Evolutionary conservation across 1,284 basidiomycete species (phyloP).

Genomic region (Ganoderma boninense): DNA sequence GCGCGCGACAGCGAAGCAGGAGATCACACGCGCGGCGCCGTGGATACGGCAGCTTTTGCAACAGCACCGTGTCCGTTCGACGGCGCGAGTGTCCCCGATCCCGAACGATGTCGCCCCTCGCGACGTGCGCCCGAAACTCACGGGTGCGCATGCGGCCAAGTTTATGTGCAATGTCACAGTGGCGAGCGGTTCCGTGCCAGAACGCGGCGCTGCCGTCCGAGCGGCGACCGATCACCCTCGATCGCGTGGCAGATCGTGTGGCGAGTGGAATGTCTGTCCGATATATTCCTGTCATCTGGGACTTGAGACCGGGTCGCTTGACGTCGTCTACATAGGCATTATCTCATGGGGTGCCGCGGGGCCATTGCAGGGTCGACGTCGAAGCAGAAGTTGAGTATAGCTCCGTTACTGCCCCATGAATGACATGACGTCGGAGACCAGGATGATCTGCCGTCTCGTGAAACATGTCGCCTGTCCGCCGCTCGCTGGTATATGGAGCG

Average conservation of each 20-base stretch:
- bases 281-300: conserved; percentile 1
- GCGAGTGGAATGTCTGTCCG: conserved; percentile 4
- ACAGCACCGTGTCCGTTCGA: neutral
- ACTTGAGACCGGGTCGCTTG: conserved; percentile 7
- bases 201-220: neutral
- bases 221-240: conserved; percentile 6
- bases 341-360: neutral
- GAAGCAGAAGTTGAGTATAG: conserved; percentile 1
- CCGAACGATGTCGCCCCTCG: conserved; percentile 3
- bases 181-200: conserved; percentile 2
- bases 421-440: neutral
- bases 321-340: neutral
- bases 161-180: neutral
- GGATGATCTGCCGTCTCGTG: neutral
- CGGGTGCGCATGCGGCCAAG: neutral
- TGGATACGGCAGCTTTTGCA: neutral
- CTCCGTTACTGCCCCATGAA: conserved; percentile 1
- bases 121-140: conserved; percentile 1
- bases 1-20: conserved; percentile 1
- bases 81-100: neutral
- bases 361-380: neutral
- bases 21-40: conserved; percentile 4
- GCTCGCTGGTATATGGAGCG: neutral
- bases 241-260: conserved; percentile 7
- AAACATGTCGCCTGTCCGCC: neutral